phyloP scores from a whole-genome alignment of 2,329 filamentous ascomycete species.

The Sphaerulina vaccinii region DNA sequence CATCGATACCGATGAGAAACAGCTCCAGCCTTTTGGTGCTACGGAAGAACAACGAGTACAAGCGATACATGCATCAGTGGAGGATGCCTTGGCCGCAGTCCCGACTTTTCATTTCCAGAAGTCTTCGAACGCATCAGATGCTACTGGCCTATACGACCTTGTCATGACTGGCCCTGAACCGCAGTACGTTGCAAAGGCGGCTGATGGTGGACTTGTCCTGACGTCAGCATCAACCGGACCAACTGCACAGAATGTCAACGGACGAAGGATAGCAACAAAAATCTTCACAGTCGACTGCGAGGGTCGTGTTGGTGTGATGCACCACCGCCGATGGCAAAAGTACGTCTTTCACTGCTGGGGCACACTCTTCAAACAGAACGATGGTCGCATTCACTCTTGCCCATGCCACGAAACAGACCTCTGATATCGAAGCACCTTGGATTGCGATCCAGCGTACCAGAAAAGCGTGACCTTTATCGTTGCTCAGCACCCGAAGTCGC shows the following conservation, averaged over 20 bases:
- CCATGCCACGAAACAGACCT: not conserved
- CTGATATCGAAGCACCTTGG: not conserved
- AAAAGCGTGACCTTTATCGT: not conserved
- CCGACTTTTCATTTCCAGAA: conserved; percentile 8
- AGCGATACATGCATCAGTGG: too few relatives aligned
- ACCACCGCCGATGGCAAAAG: not conserved
- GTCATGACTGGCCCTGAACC: not conserved
- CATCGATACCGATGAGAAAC: too few relatives aligned
- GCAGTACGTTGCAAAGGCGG: conserved; percentile 7
- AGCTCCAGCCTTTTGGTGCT: too few relatives aligned
- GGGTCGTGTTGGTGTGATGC: not conserved
- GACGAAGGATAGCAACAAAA: conserved; percentile 1
- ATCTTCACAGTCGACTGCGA: conserved; percentile 11
- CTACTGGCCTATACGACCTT: conserved; percentile 6
- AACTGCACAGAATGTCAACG: not conserved
- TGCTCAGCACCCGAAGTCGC: not conserved
- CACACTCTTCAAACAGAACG: not conserved
- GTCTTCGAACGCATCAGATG: not conserved
- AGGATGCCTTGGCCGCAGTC: not conserved
- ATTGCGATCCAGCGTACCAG: not conserved
- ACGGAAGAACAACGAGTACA: too few relatives aligned
- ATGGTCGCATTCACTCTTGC: not conserved
- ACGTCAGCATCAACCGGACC: conserved; percentile 5
- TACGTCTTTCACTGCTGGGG: conserved; percentile 1
- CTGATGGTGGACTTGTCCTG: conserved; percentile 4